Evolutionary conservation across 192 early-diverging fungal genomes (phyloP).

Genomic region (Backusella sp.): DNA sequence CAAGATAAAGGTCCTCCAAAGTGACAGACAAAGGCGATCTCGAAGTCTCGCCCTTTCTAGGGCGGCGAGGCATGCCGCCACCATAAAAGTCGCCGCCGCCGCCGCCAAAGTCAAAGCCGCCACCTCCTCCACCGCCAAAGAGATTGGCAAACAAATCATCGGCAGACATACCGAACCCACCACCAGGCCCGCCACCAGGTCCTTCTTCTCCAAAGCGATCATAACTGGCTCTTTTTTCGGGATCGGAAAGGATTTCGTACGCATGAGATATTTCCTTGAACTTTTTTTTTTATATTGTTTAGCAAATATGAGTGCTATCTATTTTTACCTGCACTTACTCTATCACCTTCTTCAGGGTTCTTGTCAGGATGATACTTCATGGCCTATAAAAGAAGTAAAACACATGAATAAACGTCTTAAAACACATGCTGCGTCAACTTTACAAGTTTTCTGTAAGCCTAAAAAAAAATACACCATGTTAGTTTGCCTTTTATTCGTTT

Average conservation of each 20-base stretch:
- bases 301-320: conserved; percentile 6
- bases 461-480: neutral
- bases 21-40: conserved; percentile 76
- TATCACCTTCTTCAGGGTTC: conserved; percentile 53
- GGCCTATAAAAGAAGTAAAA: conserved; percentile 34
- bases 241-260: conserved; percentile 84
- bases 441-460: conserved; percentile 60
- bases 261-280: conserved; percentile 93
- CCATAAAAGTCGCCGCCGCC: conserved; percentile 15
- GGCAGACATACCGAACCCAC: conserved; percentile 65
- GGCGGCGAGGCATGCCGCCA: conserved; percentile 36
- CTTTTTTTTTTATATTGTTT: conserved; percentile 37
- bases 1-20: conserved; percentile 93
- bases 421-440: neutral
- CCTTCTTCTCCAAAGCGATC: conserved; percentile 93
- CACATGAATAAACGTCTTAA: neutral
- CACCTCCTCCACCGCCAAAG: conserved; percentile 66
- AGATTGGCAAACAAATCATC: conserved; percentile 86
- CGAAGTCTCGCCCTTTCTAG: conserved; percentile 55
- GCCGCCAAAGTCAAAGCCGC: conserved; percentile 38
- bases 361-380: conserved; percentile 86
- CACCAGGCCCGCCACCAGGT: conserved; percentile 60
- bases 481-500: neutral
- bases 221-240: conserved; percentile 80
- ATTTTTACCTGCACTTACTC: conserved; percentile 12